Base-by-base conservation (phyloP, 306 rosid genomes). In the Cucumis melo region DNA sequence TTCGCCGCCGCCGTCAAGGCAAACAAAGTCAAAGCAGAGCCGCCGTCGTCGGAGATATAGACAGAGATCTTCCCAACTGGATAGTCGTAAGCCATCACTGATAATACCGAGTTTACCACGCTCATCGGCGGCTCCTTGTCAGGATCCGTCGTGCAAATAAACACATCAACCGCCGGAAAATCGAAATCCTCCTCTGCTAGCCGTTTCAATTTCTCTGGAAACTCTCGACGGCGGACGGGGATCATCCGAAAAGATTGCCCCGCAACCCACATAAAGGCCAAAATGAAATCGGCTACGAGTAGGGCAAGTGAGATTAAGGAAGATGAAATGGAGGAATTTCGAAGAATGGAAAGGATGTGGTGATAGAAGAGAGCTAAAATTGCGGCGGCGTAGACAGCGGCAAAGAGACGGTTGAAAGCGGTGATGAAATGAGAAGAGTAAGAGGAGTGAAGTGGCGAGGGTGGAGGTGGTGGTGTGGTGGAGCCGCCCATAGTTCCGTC, bases 111-210 rank as follows among this genome's bases (percentile, higher is more conserved):
- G 80, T 82, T 87, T 7, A 82, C 86, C n/a, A 82, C 78, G 62
- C 68, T 63, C 82, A 82, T 68, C 11, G 89, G 87, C 8, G 87
- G 87, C 80, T 86, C 89, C 78, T 84, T 86, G 74, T 62, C 64
- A 0, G 86, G 89, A 74, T 84, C 89, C 1, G 86, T 81, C 1
- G 89, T 86, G 78, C 89, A 86, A 58, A 86, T 75, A 78, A 86
- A 86, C 63, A 86, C 78, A 73, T 84, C 89, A 7, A 86, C 67
- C 4, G 80, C 64, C 8, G 84, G 89, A 15, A 77, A 80, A 38
- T 79, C 62, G 21, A 10, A 66, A 4, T 17, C 78, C 17, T 17
- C 78, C 17, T 55, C 16, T 41, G 63, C 16, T 2, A 79, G 9
- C 65, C 13, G 57, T 13, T 50, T 6, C 23, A 82, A 48, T 44